A percentile compares a stretch with the other conserved stretches of the same genome.
These are phyloP conservation scores for Peribolospora baueri DNA, from an alignment of 768 basidiomycete species.

Conservation along the genomic window DNA sequence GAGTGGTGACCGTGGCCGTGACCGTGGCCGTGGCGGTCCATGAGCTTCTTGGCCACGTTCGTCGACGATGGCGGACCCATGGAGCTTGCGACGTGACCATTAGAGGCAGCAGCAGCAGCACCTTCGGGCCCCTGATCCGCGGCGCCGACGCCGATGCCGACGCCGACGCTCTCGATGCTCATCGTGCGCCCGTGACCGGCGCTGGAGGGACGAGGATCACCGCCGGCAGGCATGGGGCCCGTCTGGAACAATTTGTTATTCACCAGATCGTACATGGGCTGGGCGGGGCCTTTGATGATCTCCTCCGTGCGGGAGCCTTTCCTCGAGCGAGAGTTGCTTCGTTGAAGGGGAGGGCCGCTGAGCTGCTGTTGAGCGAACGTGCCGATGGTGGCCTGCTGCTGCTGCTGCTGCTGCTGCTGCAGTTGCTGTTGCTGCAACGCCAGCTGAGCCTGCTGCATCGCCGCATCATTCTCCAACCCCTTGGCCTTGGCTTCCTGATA, in stretches of 20 bases:
- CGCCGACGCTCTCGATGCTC: too few species aligned
- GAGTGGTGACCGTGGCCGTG: too few species aligned
- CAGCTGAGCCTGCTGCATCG: neutral
- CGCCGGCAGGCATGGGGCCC: neutral
- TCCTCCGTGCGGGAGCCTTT: constrained; percentile 33
- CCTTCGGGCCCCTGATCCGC: too few species aligned
- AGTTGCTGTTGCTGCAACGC: neutral
- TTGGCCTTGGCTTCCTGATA: neutral
- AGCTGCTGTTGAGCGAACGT: too few species aligned
- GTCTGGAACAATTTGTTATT: constrained; percentile 37
- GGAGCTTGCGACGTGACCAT: too few species aligned
- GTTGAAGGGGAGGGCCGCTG: neutral
- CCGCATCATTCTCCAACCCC: too few species aligned
- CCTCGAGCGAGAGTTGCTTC: neutral
- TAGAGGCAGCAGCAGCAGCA: too few species aligned
- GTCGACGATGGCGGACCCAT: neutral
- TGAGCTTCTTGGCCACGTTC: neutral
- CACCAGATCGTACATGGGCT: constrained; percentile 33
- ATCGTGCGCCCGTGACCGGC: neutral
- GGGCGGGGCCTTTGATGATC: constrained; percentile 28
- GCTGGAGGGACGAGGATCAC: neutral
- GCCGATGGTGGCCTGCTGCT: neutral
- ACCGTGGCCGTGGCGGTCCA: neutral
- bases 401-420: neutral
- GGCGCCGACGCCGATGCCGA: neutral